phyloP scores from a whole-genome alignment of 345 rosid genomes.

The Microthlaspi erraticum region DNA sequence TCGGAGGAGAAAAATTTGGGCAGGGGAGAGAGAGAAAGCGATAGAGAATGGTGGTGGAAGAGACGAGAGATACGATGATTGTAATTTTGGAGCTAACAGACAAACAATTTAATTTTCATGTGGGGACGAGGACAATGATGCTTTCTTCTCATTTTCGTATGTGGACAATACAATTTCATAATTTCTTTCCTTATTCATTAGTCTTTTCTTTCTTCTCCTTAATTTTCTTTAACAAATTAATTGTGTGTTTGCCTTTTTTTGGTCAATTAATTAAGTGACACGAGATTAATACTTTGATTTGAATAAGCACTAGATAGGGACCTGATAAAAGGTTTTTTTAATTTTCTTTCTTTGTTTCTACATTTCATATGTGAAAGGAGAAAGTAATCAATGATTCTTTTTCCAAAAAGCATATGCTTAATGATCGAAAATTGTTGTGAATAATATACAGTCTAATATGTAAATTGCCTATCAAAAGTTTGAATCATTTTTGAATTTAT shows the following conservation, averaged over 20 bases:
- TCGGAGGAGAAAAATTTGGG: background rate
- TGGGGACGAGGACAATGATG: constrained; percentile 18
- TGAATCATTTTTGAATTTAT: no score
- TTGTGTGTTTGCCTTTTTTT: background rate
- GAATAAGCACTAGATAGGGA: constrained; percentile 8
- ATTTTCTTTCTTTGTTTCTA: background rate
- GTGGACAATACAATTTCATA: background rate
- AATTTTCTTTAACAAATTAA: background rate
- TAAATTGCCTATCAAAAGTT: no score
- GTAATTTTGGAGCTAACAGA: constrained; percentile 31
- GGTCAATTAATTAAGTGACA: constrained; percentile 19
- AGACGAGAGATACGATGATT: constrained; percentile 39
- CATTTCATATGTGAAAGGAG: no score
- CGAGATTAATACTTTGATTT: background rate
- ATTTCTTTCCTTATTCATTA: constrained; percentile 10
- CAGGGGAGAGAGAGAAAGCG: background rate
- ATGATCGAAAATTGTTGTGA: no score
- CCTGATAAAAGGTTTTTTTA: background rate
- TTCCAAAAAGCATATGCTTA: no score
- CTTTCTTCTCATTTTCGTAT: constrained; percentile 17
- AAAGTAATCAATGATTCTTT: no score
- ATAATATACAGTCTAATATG: no score
- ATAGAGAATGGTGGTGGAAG: constrained; percentile 25
- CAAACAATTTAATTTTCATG: constrained; percentile 23
- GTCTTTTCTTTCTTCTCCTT: background rate